A percentile compares a stretch with the other conserved stretches of the same genome.
Evolutionary conservation across 345 rosid species (phyloP).

Genomic region (Euphorbia tirucalli): DNA sequence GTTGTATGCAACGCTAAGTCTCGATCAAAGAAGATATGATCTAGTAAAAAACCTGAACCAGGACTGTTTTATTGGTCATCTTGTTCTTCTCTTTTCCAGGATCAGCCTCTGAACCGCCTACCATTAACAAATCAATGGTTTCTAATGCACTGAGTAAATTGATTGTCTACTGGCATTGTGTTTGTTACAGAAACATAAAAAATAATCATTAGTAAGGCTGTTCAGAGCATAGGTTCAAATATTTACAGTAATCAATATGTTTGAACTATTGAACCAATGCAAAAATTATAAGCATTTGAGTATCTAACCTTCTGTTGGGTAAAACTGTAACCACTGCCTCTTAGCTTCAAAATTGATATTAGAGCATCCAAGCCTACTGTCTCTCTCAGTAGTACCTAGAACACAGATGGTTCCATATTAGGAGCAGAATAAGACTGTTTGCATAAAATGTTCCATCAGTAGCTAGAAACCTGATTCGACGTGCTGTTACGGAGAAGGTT

Average conservation of each 20-base stretch:
- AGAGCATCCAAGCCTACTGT: conserved; percentile 87
- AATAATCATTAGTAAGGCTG: conserved; percentile 40
- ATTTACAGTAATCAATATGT: not conserved
- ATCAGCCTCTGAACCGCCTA: conserved; percentile 67
- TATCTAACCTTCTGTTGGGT: conserved; percentile 96
- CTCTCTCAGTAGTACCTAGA: conserved; percentile 82
- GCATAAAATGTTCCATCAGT: conserved; percentile 16
- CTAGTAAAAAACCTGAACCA: conserved; percentile 70
- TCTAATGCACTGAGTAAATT: conserved; percentile 81
- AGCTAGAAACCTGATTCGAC: conserved; percentile 74
- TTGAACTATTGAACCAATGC: not conserved
- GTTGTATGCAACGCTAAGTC: not conserved
- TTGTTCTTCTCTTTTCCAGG: conserved; percentile 72
- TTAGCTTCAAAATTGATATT: conserved; percentile 67
- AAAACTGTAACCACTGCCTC: conserved; percentile 77
- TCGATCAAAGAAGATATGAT: conserved; percentile 12
- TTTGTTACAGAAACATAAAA: conserved; percentile 42
- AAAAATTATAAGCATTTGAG: conserved; percentile 24
- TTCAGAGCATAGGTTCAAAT: conserved; percentile 6
- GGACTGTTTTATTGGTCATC: conserved; percentile 71
- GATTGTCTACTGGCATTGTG: conserved; percentile 88
- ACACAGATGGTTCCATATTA: conserved; percentile 25
- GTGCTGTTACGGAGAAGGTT: conserved; percentile 80
- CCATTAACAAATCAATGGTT: conserved; percentile 76
- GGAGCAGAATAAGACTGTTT: conserved; percentile 14